Conservation (phyloP, 1,284 basidiomycete genomes). For the Schizophyllum commune region DNA sequence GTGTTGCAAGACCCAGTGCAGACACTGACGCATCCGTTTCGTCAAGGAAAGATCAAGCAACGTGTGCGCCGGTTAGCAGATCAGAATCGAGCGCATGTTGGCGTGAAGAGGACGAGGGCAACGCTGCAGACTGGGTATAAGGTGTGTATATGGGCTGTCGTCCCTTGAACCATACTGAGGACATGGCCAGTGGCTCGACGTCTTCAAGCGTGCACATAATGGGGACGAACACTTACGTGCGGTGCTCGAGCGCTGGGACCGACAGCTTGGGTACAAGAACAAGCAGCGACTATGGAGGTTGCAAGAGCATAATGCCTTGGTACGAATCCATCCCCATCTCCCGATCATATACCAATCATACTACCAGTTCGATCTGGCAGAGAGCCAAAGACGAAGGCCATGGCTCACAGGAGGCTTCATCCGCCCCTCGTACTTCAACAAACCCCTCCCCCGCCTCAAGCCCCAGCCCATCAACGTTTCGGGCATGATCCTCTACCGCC, state of each 20-base stretch:
- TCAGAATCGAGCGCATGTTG: slow-evolving; percentile 40
- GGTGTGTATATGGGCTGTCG: slow-evolving; percentile 24
- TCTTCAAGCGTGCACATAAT: slow-evolving; percentile 41
- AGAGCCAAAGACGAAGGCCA: slow-evolving; percentile 44
- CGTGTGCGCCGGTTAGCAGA: slow-evolving; percentile 51
- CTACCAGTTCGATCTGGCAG: slow-evolving; percentile 37
- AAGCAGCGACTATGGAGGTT: slow-evolving; percentile 40
- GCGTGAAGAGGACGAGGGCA: slow-evolving; percentile 34
- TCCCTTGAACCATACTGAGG: neutral
- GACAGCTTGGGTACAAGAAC: slow-evolving; percentile 41
- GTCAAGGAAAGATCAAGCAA: slow-evolving; percentile 41
- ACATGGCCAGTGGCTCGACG: slow-evolving; percentile 48
- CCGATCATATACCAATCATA: slow-evolving; percentile 1
- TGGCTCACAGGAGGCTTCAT: slow-evolving; percentile 64
- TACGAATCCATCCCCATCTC: slow-evolving; percentile 21
- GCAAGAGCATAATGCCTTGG: slow-evolving; percentile 42
- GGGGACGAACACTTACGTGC: slow-evolving; percentile 41
- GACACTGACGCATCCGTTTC: slow-evolving; percentile 1
- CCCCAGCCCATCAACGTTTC: slow-evolving; percentile 67
- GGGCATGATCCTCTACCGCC: slow-evolving; percentile 61
- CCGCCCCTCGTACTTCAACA: slow-evolving; percentile 52
- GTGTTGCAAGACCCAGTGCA: neutral
- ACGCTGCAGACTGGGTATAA: slow-evolving; percentile 46
- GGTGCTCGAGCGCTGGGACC: slow-evolving; percentile 47
- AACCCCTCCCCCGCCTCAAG: slow-evolving; percentile 66